Evolutionary conservation across 805 yeast genomes (phyloP).

Genomic region (Saccharomycopsis sp.): DNA sequence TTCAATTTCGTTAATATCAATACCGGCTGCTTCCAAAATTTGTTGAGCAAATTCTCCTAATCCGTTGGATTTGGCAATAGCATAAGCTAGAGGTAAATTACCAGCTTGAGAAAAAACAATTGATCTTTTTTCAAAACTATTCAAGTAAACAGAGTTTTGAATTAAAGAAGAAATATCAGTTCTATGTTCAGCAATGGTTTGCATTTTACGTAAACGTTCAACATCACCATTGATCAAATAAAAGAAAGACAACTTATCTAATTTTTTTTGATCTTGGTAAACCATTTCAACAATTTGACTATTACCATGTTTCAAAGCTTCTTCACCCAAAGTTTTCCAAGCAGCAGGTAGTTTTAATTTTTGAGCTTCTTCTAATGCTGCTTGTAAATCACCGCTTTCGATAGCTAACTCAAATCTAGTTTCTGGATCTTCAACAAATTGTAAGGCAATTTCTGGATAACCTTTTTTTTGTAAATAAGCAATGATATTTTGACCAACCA

Average conservation of each 20-base stretch:
- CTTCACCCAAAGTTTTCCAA: slow-evolving; percentile 79
- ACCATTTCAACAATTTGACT: slow-evolving; percentile 75
- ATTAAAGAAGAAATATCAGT: slow-evolving; percentile 71
- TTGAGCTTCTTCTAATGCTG: slow-evolving; percentile 85
- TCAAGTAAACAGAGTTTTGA: slow-evolving; percentile 71
- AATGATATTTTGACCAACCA: slow-evolving; percentile 96
- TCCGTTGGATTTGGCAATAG: slow-evolving; percentile 83
- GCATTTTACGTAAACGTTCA: slow-evolving; percentile 72
- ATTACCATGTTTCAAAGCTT: slow-evolving; percentile 87
- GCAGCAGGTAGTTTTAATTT: slow-evolving; percentile 53
- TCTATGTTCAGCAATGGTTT: slow-evolving; percentile 79
- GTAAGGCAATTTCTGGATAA: slow-evolving; percentile 93
- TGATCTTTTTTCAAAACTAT: slow-evolving; percentile 67
- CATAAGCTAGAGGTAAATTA: slow-evolving; percentile 80
- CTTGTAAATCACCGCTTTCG: slow-evolving; percentile 80
- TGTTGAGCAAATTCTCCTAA: slow-evolving; percentile 63
- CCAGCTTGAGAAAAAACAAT: slow-evolving; percentile 69
- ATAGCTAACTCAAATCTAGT: slow-evolving; percentile 92
- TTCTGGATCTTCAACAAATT: slow-evolving; percentile 93
- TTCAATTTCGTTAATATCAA: slow-evolving; percentile 47
- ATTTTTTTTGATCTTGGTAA: slow-evolving; percentile 75
- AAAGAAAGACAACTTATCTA: slow-evolving; percentile 84
- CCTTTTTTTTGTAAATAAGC: slow-evolving; percentile 92
- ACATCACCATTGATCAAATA: slow-evolving; percentile 78
- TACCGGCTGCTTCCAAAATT: slow-evolving; percentile 61